These are phyloP conservation scores for Salix arbutifolia DNA, from an alignment of 345 rosid species.

Conservation along the genomic window DNA sequence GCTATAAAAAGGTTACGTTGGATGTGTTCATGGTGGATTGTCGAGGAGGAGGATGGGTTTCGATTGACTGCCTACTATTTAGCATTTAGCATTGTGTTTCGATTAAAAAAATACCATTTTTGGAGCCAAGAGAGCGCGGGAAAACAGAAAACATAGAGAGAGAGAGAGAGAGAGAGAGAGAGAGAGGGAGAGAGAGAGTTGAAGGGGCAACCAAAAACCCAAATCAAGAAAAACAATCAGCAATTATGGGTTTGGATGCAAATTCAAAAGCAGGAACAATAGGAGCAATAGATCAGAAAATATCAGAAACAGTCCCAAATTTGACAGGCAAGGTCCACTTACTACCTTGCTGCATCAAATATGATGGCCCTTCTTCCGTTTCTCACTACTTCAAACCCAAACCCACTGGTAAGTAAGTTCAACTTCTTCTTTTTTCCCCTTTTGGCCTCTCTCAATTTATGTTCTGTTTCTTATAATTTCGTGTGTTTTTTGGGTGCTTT, in stretches of 20 bases:
- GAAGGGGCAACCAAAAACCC: not conserved
- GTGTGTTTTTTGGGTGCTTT: not conserved
- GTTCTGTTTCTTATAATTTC: not conserved
- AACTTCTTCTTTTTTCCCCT: not conserved
- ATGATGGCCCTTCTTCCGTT: slow-evolving; percentile 62
- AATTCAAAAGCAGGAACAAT: slow-evolving; percentile 14
- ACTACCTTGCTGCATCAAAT: slow-evolving; percentile 82
- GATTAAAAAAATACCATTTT: too few species aligned
- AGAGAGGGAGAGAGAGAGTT: too few species aligned
- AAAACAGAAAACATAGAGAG: not conserved
- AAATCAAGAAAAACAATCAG: not conserved
- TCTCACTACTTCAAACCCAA: slow-evolving; percentile 81
- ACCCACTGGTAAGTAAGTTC: slow-evolving; percentile 37
- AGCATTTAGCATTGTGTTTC: too few species aligned
- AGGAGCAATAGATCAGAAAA: slow-evolving; percentile 39
- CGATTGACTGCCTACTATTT: too few species aligned
- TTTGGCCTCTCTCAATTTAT: not conserved
- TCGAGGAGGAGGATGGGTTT: too few species aligned
- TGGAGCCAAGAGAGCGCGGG: not conserved
- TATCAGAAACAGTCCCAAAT: slow-evolving; percentile 18
- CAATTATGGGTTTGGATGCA: slow-evolving; percentile 18
- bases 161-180: not conserved
- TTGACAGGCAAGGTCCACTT: slow-evolving; percentile 58
- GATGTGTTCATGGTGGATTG: too few species aligned
- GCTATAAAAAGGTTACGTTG: too few species aligned